Conservation (phyloP, 2,329 filamentous ascomycete species). For the Pseudohalonectria lignicola region DNA sequence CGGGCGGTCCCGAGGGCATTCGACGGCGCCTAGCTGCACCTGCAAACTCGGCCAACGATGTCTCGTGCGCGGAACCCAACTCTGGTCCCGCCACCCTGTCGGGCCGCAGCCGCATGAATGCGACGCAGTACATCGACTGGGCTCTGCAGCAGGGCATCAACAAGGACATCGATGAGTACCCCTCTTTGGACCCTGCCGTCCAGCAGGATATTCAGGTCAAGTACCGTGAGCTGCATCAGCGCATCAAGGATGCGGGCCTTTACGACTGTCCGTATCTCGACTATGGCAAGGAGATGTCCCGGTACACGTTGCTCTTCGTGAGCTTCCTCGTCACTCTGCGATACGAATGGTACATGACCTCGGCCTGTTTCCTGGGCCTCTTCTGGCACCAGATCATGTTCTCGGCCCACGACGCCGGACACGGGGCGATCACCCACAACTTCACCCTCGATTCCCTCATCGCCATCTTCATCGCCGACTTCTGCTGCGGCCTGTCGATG, state of each 20-base stretch:
- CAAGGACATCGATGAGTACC: conserved; percentile 27
- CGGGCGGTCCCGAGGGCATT: no score
- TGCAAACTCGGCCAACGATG: no score
- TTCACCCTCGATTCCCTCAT: conserved; percentile 48
- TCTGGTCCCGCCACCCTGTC: no score
- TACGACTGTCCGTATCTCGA: conserved; percentile 48
- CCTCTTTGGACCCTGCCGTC: conserved; percentile 39
- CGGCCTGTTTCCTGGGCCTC: conserved; percentile 45
- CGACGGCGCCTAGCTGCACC: no score
- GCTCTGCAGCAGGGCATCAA: conserved; percentile 24
- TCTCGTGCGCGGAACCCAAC: no score
- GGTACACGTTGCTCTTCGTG: conserved; percentile 40
- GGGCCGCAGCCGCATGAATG: no score
- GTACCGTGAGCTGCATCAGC: conserved; percentile 45
- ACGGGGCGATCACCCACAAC: conserved; percentile 49
- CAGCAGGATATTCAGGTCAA: conserved; percentile 43
- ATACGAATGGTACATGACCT: conserved; percentile 43
- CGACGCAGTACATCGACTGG: conserved; percentile 19
- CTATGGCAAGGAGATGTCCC: conserved; percentile 46
- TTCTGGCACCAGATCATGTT: conserved; percentile 65
- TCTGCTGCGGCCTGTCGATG: conserved; percentile 54
- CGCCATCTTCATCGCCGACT: conserved; percentile 52
- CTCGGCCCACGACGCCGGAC: conserved; percentile 54
- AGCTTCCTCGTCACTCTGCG: conserved; percentile 33
- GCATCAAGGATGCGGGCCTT: conserved; percentile 40